A percentile compares a stretch with the other conserved stretches of the same genome.
These are phyloP conservation scores for Pleurostoma richardsiae DNA, from an alignment of 2,329 filamentous ascomycete genomes.

Conservation along the genomic window DNA sequence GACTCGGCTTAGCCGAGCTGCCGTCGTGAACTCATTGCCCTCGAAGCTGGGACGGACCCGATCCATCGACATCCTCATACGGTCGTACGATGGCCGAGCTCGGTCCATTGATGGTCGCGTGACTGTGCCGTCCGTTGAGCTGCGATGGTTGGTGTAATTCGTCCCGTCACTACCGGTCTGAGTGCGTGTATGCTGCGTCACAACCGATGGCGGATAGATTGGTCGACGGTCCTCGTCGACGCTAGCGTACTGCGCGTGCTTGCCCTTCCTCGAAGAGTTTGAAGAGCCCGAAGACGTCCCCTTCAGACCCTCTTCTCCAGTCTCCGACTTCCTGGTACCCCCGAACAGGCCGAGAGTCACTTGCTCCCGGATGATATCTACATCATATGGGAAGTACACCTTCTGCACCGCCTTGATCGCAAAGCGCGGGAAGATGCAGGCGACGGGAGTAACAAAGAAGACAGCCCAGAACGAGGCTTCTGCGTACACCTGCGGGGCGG, in stretches of 20 bases:
- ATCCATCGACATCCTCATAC: conserved; percentile 83
- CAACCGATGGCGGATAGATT: conserved; percentile 89
- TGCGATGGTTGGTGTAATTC: conserved; percentile 70
- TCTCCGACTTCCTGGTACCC: conserved; percentile 46
- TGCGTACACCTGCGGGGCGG: conserved; percentile 73
- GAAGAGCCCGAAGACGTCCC: conserved; percentile 52
- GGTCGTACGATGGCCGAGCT: conserved; percentile 79
- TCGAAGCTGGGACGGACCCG: conserved; percentile 79
- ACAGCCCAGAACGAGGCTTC: conserved; percentile 84
- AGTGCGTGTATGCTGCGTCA: conserved; percentile 76
- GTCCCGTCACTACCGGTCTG: conserved; percentile 94
- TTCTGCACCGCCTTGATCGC: conserved; percentile 85
- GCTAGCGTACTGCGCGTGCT: conserved; percentile 54
- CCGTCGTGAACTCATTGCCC: conserved; percentile 84
- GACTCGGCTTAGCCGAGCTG: conserved; percentile 75
- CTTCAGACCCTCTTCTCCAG: conserved; percentile 29
- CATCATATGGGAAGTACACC: conserved; percentile 86
- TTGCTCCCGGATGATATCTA: conserved; percentile 95
- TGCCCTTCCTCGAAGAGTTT: conserved; percentile 50
- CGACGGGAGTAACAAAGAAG: conserved; percentile 70
- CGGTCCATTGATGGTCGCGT: conserved; percentile 58
- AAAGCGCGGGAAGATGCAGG: conserved; percentile 85
- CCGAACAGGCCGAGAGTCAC: conserved; percentile 78
- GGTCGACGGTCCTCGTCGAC: conserved; percentile 85
- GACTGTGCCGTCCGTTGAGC: conserved; percentile 49